Evolutionary conservation across 2,329 filamentous ascomycete genomes (phyloP), one percentile per base, ranked within the genome.

Genomic region (Tolypocladium pustulatum): DNA sequence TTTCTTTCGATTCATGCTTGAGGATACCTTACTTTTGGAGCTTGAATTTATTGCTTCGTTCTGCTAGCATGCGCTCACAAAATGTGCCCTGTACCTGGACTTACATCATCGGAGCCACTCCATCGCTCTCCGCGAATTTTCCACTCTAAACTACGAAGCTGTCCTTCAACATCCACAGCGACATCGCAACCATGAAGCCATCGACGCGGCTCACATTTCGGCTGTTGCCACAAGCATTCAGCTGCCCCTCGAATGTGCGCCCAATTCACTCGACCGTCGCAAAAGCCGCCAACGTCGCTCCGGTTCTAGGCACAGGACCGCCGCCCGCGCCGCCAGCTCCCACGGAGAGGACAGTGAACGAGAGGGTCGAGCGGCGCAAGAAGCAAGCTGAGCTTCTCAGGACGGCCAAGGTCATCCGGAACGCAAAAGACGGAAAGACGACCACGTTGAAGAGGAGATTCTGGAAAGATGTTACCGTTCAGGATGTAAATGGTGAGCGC

Each of bases 391-490:
- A 81, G 66, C 68, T 84, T 63, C 74, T 84, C 57, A 78, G 79
- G 69, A 72, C 72, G 56, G 81, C 80, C 7, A 77, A 77, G 64
- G 76, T 79, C 60, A 68, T 81, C 34, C 75, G 80, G 37, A 74
- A 54, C 43, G 65, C 68, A 0, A 67, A 64, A 22, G 65, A 65
- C 38, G 68, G 66, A 38, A 75, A 73, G 60, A 64, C 80, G 62
- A 76, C 78, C 2, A 75, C 71, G 40, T 68, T 82, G 59, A 78
- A 86, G 67, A 89, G 86, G 76, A 82, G 92, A 57, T 97, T 97
- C 76, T 97, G 93, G 93, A 90, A 88, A 72, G 83, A 94, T 69
- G 90, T 94, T 1, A 72, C 80, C 61, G 85, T 97, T 41, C 78
- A 81, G 63, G 83, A 88, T 68, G 80, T 81, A 12, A 76, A 86